These are phyloP conservation scores for Diaporthe amygdali DNA, from an alignment of 2,329 filamentous ascomycete genomes.

Conservation along the genomic window DNA sequence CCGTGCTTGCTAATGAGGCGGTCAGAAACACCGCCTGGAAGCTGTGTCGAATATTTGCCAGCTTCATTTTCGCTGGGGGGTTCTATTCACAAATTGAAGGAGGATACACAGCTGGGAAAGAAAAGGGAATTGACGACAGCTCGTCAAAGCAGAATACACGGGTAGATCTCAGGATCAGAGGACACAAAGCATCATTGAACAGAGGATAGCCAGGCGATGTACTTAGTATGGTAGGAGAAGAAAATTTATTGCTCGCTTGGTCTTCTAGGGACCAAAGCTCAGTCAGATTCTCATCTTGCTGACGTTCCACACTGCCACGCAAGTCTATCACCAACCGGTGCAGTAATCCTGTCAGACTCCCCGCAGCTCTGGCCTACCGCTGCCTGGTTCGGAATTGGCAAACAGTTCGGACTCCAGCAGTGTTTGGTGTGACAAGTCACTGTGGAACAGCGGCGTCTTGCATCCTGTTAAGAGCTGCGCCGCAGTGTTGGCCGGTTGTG, in stretches of 20 bases:
- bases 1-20: neutral
- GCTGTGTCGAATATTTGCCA: neutral
- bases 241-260: neutral
- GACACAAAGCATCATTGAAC: neutral
- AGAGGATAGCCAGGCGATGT: neutral
- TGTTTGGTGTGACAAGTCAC: neutral
- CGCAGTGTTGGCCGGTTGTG: neutral
- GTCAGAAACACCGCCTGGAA: neutral
- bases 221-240: neutral
- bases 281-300: neutral
- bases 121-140: neutral
- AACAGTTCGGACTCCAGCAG: neutral
- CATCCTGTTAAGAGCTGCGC: neutral
- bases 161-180: neutral
- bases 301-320: neutral
- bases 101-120: neutral
- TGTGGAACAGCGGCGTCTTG: neutral
- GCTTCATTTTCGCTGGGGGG: neutral
- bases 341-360: neutral
- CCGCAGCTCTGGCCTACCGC: neutral
- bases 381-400: neutral
- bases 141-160: neutral
- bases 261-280: neutral
- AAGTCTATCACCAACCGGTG: neutral
- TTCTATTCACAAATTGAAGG: neutral